Conservation (phyloP, 306 rosid genomes). For the Vigna hirtella region DNA sequence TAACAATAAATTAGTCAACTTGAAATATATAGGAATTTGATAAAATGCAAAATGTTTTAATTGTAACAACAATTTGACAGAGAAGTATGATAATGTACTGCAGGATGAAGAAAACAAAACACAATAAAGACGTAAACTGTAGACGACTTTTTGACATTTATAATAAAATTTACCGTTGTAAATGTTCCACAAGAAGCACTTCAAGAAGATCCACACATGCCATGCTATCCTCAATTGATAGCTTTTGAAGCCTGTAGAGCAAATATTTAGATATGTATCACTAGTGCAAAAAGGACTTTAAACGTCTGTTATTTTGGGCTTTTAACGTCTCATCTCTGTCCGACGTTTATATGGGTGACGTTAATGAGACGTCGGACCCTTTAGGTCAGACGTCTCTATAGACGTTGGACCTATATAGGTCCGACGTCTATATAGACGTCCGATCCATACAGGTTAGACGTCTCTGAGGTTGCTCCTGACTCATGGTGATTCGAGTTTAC, state of each 20-base stretch:
- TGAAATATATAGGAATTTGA: conserved; percentile 38
- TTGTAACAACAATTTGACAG: conserved; percentile 71
- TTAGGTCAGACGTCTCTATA: too few relatives aligned
- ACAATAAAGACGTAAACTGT: background rate
- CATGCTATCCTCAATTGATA: conserved; percentile 79
- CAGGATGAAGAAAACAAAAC: conserved; percentile 43
- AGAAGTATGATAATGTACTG: conserved; percentile 74
- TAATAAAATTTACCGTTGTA: conserved; percentile 58
- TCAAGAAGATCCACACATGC: conserved; percentile 86
- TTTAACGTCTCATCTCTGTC: too few relatives aligned
- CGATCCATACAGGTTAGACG: too few relatives aligned
- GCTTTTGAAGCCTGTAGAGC: conserved; percentile 76
- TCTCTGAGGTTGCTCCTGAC: too few relatives aligned
- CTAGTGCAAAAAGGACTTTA: too few relatives aligned
- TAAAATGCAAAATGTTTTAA: conserved; percentile 50
- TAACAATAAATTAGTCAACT: conserved; percentile 48
- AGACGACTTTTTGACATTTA: conserved; percentile 18
- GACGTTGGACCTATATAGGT: too few relatives aligned
- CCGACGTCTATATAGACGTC: too few relatives aligned
- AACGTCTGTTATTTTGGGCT: too few relatives aligned
- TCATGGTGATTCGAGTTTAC: too few relatives aligned
- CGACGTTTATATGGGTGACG: too few relatives aligned
- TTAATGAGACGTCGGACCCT: too few relatives aligned
- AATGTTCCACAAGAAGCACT: conserved; percentile 76
- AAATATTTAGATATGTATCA: conserved; percentile 38